These are phyloP conservation scores for Parsonsia alboflavescens DNA, from an alignment of 257 asterid species.

Conservation along the genomic window DNA sequence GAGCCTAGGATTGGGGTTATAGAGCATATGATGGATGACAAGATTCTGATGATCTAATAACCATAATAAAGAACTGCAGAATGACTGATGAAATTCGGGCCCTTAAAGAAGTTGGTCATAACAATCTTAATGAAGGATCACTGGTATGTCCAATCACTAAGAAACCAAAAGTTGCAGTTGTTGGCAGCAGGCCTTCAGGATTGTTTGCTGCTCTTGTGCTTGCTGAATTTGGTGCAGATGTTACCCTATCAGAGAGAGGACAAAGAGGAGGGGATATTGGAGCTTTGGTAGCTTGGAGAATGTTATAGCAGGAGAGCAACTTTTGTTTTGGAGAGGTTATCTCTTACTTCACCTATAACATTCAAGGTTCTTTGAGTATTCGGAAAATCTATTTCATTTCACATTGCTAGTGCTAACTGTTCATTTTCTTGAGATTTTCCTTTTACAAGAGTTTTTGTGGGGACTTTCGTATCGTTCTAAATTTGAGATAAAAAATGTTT, in stretches of 20 bases:
- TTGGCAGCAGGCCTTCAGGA: constrained; percentile 97
- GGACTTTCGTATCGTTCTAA: too few species aligned
- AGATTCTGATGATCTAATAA: constrained; percentile 52
- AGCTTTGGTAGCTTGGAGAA: constrained; percentile 77
- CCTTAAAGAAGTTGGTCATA: constrained; percentile 25
- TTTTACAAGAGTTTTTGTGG: too few species aligned
- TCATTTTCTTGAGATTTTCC: not conserved
- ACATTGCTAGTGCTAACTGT: not conserved
- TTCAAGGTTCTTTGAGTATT: constrained; percentile 29
- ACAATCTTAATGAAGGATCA: constrained; percentile 23
- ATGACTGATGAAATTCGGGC: constrained; percentile 27
- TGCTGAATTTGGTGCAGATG: constrained; percentile 95
- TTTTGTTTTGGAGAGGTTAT: constrained; percentile 99
- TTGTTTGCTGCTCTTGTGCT: constrained; percentile 94
- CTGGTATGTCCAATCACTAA: constrained; percentile 20
- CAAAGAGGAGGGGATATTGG: constrained; percentile 95
- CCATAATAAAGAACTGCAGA: constrained; percentile 35
- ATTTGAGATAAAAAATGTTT: too few species aligned
- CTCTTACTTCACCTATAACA: constrained; percentile 33
- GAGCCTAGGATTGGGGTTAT: constrained; percentile 65
- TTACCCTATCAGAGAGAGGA: constrained; percentile 86
- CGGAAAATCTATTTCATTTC: constrained; percentile 22
- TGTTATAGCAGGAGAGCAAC: constrained; percentile 83
- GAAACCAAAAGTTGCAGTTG: constrained; percentile 75
- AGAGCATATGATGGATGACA: constrained; percentile 48